Evolutionary conservation across 2,329 filamentous ascomycete genomes (phyloP).

Genomic region (Periconia macrospinosa): DNA sequence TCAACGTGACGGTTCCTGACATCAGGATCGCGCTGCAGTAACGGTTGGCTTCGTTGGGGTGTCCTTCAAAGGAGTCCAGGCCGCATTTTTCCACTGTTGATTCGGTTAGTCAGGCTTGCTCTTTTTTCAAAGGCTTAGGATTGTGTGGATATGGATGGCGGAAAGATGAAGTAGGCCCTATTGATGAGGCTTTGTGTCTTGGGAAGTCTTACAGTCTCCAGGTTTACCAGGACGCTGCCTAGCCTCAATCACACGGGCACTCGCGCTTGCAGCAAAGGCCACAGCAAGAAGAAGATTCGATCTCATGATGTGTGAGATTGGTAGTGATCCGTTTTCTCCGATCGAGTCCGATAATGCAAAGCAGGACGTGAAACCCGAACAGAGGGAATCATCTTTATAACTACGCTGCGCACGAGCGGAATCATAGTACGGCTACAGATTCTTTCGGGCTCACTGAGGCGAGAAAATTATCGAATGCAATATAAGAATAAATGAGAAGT

Average conservation of each 20-base stretch:
- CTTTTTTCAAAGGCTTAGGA: neutral
- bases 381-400: neutral
- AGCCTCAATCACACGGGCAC: slow-evolving; percentile 21
- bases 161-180: neutral
- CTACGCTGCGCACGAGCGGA: neutral
- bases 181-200: too few species aligned
- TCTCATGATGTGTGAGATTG: slow-evolving; percentile 24
- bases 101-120: slow-evolving; percentile 2
- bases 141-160: too few species aligned
- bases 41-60: slow-evolving; percentile 30
- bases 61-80: slow-evolving; percentile 33
- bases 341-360: neutral
- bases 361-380: slow-evolving; percentile 1
- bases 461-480: slow-evolving; percentile 5
- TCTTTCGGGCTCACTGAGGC: neutral
- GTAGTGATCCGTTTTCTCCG: neutral
- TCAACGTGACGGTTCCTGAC: slow-evolving; percentile 28
- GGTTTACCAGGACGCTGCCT: slow-evolving; percentile 19
- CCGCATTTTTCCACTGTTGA: slow-evolving; percentile 26
- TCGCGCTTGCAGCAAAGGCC: slow-evolving; percentile 24
- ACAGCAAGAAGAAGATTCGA: slow-evolving; percentile 20
- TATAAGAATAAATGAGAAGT: slow-evolving; percentile 31
- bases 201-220: slow-evolving; percentile 22
- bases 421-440: neutral
- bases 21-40: slow-evolving; percentile 34